These are phyloP conservation scores for Epichloe scottii DNA, from an alignment of 2,329 filamentous ascomycete genomes.

Conservation along the genomic window DNA sequence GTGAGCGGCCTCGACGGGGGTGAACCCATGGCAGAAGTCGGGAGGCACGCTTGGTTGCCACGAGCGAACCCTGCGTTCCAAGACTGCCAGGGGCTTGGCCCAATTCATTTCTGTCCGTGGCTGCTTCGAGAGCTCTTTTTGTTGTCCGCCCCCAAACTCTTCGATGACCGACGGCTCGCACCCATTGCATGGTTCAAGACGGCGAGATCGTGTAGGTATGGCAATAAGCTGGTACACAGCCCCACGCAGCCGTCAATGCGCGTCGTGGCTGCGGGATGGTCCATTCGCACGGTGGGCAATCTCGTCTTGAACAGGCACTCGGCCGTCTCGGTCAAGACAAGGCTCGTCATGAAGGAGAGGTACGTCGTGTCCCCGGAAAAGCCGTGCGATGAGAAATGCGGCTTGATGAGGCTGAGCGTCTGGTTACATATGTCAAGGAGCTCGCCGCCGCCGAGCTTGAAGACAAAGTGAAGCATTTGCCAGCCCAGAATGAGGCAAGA, in stretches of 20 bases:
- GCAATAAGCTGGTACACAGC: slow-evolving; percentile 12
- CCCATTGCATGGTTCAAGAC: slow-evolving; percentile 11
- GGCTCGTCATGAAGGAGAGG: slow-evolving; percentile 9
- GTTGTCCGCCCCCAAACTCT: not conserved
- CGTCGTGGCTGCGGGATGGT: slow-evolving; percentile 2
- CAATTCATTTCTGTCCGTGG: not conserved
- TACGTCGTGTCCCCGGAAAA: not conserved
- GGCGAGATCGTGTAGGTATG: slow-evolving; percentile 15
- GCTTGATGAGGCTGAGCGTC: slow-evolving; percentile 11
- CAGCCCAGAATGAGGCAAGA: slow-evolving; percentile 11
- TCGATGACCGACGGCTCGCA: not conserved
- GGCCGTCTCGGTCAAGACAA: slow-evolving; percentile 13
- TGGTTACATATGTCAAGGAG: slow-evolving; percentile 9
- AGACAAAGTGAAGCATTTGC: slow-evolving; percentile 11
- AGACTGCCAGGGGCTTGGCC: slow-evolving; percentile 1
- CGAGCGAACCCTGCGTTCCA: slow-evolving; percentile 8
- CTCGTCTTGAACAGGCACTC: slow-evolving; percentile 13
- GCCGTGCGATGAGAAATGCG: slow-evolving; percentile 5
- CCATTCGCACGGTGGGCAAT: slow-evolving; percentile 12
- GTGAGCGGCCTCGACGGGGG: slow-evolving; percentile 13
- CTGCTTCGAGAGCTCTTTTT: not conserved
- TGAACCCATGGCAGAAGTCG: slow-evolving; percentile 10
- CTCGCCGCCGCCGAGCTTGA: slow-evolving; percentile 7
- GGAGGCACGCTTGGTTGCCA: slow-evolving; percentile 14
- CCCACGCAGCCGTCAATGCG: slow-evolving; percentile 16